phyloP scores from a whole-genome alignment of 345 rosid genomes.

The Heritiera fomes region DNA sequence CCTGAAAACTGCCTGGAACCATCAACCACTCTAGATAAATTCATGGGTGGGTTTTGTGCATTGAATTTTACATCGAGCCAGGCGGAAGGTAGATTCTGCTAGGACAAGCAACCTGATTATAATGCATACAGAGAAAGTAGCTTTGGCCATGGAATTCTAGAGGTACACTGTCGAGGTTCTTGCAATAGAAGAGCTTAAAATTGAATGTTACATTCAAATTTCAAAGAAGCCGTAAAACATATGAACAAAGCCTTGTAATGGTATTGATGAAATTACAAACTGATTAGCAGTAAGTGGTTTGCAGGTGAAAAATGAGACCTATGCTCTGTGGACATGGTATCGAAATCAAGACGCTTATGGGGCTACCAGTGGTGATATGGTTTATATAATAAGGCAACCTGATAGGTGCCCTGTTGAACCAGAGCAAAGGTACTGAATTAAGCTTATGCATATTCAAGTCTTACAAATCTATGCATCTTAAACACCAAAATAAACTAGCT shows the following conservation, averaged over 20 bases:
- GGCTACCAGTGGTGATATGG: constrained; percentile 44
- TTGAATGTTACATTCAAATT: too few species aligned
- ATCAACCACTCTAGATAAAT: constrained; percentile 51
- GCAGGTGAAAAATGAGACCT: constrained; percentile 82
- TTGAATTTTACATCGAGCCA: constrained; percentile 66
- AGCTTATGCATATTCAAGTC: neutral
- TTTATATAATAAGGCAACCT: constrained; percentile 77
- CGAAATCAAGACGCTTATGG: constrained; percentile 64
- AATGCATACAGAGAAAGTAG: constrained; percentile 94
- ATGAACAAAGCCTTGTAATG: neutral
- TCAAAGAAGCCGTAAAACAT: neutral
- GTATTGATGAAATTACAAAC: neutral
- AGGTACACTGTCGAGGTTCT: constrained; percentile 45
- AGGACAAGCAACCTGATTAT: constrained; percentile 69
- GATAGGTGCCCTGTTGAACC: constrained; percentile 44
- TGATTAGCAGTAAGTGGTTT: neutral
- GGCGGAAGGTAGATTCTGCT: constrained; percentile 60
- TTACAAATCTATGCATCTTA: neutral
- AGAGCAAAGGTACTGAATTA: constrained; percentile 15
- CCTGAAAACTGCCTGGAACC: constrained; percentile 79
- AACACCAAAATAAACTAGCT: neutral
- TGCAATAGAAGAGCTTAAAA: neutral
- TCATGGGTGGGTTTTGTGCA: constrained; percentile 57
- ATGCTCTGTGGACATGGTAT: constrained; percentile 92
- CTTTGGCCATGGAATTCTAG: constrained; percentile 90